Base-by-base conservation (phyloP, 2,329 filamentous ascomycete species). In the Talaromyces pinophilus region DNA sequence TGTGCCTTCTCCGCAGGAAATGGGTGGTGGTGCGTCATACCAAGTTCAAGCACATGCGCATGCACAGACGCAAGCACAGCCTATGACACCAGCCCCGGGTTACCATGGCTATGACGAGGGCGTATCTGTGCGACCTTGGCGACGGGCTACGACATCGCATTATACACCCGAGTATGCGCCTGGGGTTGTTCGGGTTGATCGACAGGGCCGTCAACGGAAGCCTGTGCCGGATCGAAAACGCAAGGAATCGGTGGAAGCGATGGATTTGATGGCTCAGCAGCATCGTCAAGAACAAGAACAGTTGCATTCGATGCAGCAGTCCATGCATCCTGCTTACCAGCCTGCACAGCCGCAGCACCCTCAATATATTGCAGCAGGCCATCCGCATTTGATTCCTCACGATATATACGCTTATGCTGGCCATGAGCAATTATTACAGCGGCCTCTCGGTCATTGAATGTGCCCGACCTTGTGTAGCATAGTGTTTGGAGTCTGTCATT, bases 61-160 rank as follows among this genome's bases (percentile, higher is more conserved):
- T n/a, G 11, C 62, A 42, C 62, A 64, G 25, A 7, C 62, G 17
- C 62, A 62, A 57, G 25, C 48, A 19, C 61, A 55, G 33, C 62
- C 50, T 17, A 19, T 60, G 57, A 19, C 40, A 22, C 25, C 35
- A 35, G 52, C 40, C 22, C 30, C 54, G 3, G 28, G 59, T 10
- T 63, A 63, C 35, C 65, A 63, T 38, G 35, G 40, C 4, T 63
- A 44, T 44, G 65, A 67, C 22, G 44, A 67, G 38, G 50, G 42
- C 22, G 44, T 52, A 10, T n/a, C 60, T 33, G 54, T 67, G 19
- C 62, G 74, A 67, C 67, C 70, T 19, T 78, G 74, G 74, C 72
- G 73, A 57, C 74, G 73, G 4, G 69, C 70, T 28, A 70, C 74
- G 66, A 72, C 73, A 28, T 67, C 73, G n/a, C 70, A 74, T 15